Evolutionary conservation across 2,329 filamentous ascomycete species (phyloP).

Genomic region (Lasiodiplodia hormozganensis): DNA sequence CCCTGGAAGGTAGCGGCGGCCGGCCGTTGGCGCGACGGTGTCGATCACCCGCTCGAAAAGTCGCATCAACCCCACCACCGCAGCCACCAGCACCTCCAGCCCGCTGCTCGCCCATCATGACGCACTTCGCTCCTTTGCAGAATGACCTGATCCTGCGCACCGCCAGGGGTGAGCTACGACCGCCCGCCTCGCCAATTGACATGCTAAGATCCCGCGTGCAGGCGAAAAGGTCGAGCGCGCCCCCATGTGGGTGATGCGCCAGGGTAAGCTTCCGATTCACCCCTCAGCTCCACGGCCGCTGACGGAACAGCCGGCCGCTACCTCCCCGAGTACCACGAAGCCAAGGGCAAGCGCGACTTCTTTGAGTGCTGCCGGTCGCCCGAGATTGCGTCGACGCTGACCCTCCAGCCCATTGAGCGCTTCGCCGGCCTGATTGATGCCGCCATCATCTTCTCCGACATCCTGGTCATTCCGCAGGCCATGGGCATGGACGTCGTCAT

Average conservation of each 20-base stretch:
- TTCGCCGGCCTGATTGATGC: slow-evolving; percentile 91
- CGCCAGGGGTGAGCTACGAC: slow-evolving; percentile 71
- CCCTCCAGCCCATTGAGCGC: slow-evolving; percentile 92
- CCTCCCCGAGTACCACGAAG: slow-evolving; percentile 96
- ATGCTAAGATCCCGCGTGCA: slow-evolving; percentile 45
- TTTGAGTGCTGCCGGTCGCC: slow-evolving; percentile 96
- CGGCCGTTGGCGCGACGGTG: not conserved
- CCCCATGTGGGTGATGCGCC: slow-evolving; percentile 99
- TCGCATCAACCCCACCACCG: slow-evolving; percentile 24
- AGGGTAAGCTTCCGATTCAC: slow-evolving; percentile 66
- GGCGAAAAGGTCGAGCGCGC: slow-evolving; percentile 90
- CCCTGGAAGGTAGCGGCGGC: slow-evolving; percentile 5
- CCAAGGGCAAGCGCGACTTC: slow-evolving; percentile 89
- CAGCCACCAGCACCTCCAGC: not conserved
- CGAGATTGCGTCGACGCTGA: slow-evolving; percentile 90
- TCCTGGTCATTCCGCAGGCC: slow-evolving; percentile 95
- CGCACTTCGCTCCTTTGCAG: slow-evolving; percentile 80
- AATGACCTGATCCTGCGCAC: slow-evolving; percentile 93
- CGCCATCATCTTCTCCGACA: slow-evolving; percentile 98
- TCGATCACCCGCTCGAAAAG: slow-evolving; percentile 24
- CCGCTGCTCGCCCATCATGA: slow-evolving; percentile 56
- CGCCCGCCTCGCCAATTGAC: not conserved
- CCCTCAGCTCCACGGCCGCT: not conserved
- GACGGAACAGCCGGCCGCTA: slow-evolving; percentile 80
- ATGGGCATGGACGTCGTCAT: slow-evolving; percentile 99